Evolutionary conservation across 2,329 filamentous ascomycete genomes (phyloP), one percentile per base, ranked within the genome.

Genomic region (Aspergillus bombycis): DNA sequence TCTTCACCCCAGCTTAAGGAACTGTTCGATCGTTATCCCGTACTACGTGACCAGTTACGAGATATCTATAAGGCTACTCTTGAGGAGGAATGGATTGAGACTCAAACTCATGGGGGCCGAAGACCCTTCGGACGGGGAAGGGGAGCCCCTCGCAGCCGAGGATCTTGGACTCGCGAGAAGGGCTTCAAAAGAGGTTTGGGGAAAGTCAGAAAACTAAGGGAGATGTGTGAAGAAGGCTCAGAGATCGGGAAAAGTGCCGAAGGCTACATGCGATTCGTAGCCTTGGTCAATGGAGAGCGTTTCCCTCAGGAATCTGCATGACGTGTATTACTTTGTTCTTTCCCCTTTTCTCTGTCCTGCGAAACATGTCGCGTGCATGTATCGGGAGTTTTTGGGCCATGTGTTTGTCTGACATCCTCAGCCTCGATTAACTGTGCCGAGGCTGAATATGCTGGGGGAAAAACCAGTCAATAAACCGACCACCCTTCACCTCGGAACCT

Each of bases 41-140:
- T 70, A 45, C 75, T 83, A 21, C 78, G 78, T 30, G 62, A 67
- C 41, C 74, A 77, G 61, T 70, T 83, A 54, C 76, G 71, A 48
- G 75, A 79, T n/a, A 81, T 83, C 45, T 82, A 81, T 65, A 72
- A 73, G 52, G 66, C 74, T 10, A 78, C 79, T 3, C 69, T 77
- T 19, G 76, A 80, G 63, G 74, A 79, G 60, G 75, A 78, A 68
- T 81, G 79, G 79, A 67, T 75, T 7, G 77, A 79, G 62, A 71
- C 68, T 26, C 71, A 74, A 28, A 64, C 54, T 36, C 67, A 68
- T 14, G 65, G 67, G 2, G 67, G 65, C 14, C 69, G 71, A 2
- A 71, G 76, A 45, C 62, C 68, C 2, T 71, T 70, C 57, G 72
- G 71, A 50, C 69, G 72, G 57, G 70, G 75, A 12, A 72, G 68